Evolutionary conservation across 2,329 filamentous ascomycete species (phyloP).

Genomic region (Chaetomiaceae sp.): DNA sequence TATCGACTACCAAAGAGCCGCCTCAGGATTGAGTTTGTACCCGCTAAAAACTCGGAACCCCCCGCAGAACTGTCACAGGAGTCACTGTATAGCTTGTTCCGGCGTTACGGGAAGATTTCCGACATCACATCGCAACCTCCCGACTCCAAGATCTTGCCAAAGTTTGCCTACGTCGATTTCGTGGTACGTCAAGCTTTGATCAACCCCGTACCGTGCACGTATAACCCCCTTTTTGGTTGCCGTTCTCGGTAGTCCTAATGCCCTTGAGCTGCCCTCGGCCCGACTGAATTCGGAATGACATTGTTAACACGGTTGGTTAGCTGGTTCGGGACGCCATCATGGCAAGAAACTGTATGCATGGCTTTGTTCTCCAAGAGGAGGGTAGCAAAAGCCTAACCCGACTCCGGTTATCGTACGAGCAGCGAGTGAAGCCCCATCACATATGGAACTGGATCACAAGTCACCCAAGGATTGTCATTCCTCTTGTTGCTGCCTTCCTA

Average conservation of each 20-base stretch:
- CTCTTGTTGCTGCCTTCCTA: slow-evolving; percentile 72
- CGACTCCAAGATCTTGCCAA: slow-evolving; percentile 80
- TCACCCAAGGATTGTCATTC: slow-evolving; percentile 86
- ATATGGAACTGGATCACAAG: slow-evolving; percentile 82
- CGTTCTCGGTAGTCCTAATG: too few species aligned
- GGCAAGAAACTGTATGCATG: slow-evolving; percentile 90
- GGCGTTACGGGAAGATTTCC: slow-evolving; percentile 82
- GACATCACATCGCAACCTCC: slow-evolving; percentile 79
- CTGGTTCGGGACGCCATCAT: slow-evolving; percentile 72
- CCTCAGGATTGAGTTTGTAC: slow-evolving; percentile 79
- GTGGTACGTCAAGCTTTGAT: too few species aligned
- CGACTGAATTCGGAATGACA: too few species aligned
- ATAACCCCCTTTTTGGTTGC: too few species aligned
- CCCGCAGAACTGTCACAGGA: slow-evolving; percentile 77
- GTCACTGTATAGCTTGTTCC: slow-evolving; percentile 78
- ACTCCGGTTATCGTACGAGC: slow-evolving; percentile 79
- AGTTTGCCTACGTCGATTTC: slow-evolving; percentile 77
- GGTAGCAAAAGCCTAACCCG: slow-evolving; percentile 73
- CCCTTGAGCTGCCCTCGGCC: too few species aligned
- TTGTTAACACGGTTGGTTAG: too few species aligned
- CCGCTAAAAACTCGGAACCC: slow-evolving; percentile 57
- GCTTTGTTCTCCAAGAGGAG: slow-evolving; percentile 65
- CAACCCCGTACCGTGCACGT: too few species aligned
- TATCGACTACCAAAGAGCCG: slow-evolving; percentile 73
- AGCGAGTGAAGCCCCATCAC: slow-evolving; percentile 69